Conservation (phyloP, 352 stramenopile species). For the Phytophthora agathidicida region DNA sequence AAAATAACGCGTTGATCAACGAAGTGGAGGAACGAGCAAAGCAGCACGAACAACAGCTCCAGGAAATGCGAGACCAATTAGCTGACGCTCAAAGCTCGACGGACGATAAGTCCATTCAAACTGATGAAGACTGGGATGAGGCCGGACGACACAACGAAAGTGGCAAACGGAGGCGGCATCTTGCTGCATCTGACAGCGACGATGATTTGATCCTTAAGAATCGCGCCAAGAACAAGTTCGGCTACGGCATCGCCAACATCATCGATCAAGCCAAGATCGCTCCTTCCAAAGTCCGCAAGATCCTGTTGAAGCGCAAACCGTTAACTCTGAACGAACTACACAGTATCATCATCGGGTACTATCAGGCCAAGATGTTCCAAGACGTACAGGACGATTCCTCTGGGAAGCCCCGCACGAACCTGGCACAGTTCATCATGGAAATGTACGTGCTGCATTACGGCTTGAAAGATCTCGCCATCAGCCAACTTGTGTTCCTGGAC, state of each 20-base stretch:
- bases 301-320: slow-evolving; percentile 74
- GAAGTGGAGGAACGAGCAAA: slow-evolving; percentile 42
- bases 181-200: slow-evolving; percentile 31
- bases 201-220: slow-evolving; percentile 68
- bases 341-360: slow-evolving; percentile 77
- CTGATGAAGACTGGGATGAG: slow-evolving; percentile 41
- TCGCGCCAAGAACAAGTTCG: slow-evolving; percentile 63
- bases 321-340: slow-evolving; percentile 76
- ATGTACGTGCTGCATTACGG: slow-evolving; percentile 86
- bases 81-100: slow-evolving; percentile 22
- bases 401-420: slow-evolving; percentile 54
- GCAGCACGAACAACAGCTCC: slow-evolving; percentile 40
- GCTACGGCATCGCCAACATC: slow-evolving; percentile 75
- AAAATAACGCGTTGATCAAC: slow-evolving; percentile 56
- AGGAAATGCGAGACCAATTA: slow-evolving; percentile 46
- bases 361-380: slow-evolving; percentile 85
- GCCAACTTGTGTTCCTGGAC: slow-evolving; percentile 80
- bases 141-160: slow-evolving; percentile 9
- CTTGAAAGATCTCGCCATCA: slow-evolving; percentile 80
- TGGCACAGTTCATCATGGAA: slow-evolving; percentile 86
- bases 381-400: slow-evolving; percentile 73
- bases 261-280: slow-evolving; percentile 80
- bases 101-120: slow-evolving; percentile 60
- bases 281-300: slow-evolving; percentile 75
- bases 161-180: slow-evolving; percentile 34